phyloP scores from a whole-genome alignment of 1,284 basidiomycete species.

The Pterulicium gracile region DNA sequence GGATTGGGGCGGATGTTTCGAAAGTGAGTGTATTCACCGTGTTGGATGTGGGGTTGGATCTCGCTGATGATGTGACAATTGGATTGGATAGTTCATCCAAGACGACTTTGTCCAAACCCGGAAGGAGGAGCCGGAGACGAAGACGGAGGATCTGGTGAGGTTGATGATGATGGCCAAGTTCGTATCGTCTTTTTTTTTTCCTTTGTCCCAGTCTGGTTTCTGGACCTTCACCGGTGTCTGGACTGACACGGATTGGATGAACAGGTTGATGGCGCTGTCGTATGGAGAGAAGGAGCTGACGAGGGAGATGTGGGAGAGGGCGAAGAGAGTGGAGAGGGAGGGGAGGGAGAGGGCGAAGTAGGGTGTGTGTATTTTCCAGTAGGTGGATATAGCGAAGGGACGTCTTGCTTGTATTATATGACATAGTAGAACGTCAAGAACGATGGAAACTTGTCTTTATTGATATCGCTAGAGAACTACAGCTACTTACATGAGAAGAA shows the following conservation, averaged over 20 bases:
- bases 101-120: conserved; percentile 61
- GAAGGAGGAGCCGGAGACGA: conserved; percentile 31
- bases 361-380: no score
- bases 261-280: conserved; percentile 40
- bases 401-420: no score
- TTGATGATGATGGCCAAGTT: conserved; percentile 58
- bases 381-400: no score
- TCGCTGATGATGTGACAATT: conserved; percentile 5
- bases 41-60: conserved; percentile 3
- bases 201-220: conserved; percentile 1
- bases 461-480: no score
- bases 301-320: conserved; percentile 33
- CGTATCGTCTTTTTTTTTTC: conserved; percentile 12
- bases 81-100: conserved; percentile 49
- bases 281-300: conserved; percentile 33
- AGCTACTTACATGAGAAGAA: no score
- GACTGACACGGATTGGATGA: conserved; percentile 17
- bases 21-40: conserved; percentile 26
- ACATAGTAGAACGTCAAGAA: no score
- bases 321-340: conserved; percentile 29
- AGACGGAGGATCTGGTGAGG: conserved; percentile 51
- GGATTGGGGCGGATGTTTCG: conserved; percentile 40
- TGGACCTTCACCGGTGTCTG: conserved; percentile 4
- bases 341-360: conserved; percentile 2
- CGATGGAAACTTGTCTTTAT: no score